phyloP scores from a whole-genome alignment of 192 early-diverging fungal species.

The Oehlia diaphana region DNA sequence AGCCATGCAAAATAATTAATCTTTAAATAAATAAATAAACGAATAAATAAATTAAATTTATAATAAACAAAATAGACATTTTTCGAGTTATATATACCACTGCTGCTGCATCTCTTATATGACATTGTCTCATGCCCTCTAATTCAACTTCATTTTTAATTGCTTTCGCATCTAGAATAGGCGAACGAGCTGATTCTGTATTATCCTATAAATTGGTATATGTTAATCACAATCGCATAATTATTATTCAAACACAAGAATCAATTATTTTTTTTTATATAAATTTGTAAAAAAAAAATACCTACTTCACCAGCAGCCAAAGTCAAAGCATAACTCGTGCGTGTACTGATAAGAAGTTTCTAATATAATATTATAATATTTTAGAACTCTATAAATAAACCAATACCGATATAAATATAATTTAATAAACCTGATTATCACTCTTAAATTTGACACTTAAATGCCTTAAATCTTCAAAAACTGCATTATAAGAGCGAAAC shows the following conservation, averaged over 20 bases:
- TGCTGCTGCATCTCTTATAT: conserved; percentile 88
- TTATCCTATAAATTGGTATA: conserved; percentile 36
- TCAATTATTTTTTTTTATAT: not conserved
- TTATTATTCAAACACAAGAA: not conserved
- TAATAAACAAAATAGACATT: not conserved
- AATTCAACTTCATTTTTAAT: conserved; percentile 92
- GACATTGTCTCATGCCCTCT: conserved; percentile 89
- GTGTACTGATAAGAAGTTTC: conserved; percentile 63
- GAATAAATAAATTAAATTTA: not conserved
- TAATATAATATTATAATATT: conserved; percentile 12
- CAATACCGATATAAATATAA: conserved; percentile 5
- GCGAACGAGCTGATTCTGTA: conserved; percentile 60
- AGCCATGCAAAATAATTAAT: conserved; percentile 84
- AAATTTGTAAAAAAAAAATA: not conserved
- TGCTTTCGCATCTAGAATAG: conserved; percentile 80
- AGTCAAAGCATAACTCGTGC: conserved; percentile 74
- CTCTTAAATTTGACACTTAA: conserved; percentile 38
- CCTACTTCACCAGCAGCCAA: conserved; percentile 67
- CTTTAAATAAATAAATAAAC: not conserved
- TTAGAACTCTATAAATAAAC: not conserved
- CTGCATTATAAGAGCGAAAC: conserved; percentile 69
- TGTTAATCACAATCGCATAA: not conserved
- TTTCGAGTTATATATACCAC: conserved; percentile 54
- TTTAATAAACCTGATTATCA: conserved; percentile 40
- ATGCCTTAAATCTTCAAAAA: conserved; percentile 74